Conservation (phyloP, 768 basidiomycete genomes). For the Rossbeevera mucosa region DNA sequence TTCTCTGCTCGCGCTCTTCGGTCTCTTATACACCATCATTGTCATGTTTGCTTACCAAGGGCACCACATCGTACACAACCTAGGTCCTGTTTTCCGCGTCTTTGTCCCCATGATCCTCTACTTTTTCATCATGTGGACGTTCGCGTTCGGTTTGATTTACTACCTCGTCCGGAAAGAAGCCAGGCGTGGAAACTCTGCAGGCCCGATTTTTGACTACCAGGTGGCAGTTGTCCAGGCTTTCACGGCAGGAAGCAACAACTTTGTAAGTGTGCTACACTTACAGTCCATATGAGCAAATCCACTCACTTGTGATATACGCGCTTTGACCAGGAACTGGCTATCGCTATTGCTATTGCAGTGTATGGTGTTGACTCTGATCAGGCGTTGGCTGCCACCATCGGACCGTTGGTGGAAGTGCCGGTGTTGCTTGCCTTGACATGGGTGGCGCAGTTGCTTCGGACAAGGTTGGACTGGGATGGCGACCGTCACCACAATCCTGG, state of each 20-base stretch:
- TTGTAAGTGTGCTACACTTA: slow-evolving; percentile 39
- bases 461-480: slow-evolving; percentile 26
- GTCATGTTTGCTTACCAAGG: slow-evolving; percentile 70
- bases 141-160: slow-evolving; percentile 55
- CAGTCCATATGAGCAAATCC: background rate
- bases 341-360: slow-evolving; percentile 73
- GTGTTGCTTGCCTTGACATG: slow-evolving; percentile 67
- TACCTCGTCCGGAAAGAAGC: slow-evolving; percentile 38
- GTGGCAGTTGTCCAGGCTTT: slow-evolving; percentile 75
- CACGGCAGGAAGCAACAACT: slow-evolving; percentile 77
- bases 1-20: slow-evolving; percentile 64
- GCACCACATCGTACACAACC: slow-evolving; percentile 66
- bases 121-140: slow-evolving; percentile 72
- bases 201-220: slow-evolving; percentile 48
- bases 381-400: slow-evolving; percentile 77
- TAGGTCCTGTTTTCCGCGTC: slow-evolving; percentile 74
- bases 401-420: slow-evolving; percentile 76
- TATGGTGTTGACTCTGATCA: slow-evolving; percentile 77
- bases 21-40: slow-evolving; percentile 76
- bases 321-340: slow-evolving; percentile 66
- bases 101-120: slow-evolving; percentile 79
- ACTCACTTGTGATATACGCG: background rate
- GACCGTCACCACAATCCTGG: background rate
- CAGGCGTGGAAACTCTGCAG: background rate
- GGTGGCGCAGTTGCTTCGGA: slow-evolving; percentile 48